Evolutionary conservation across 1,139 yeast species (phyloP).

Genomic region (Geotrichum klebahnii): DNA sequence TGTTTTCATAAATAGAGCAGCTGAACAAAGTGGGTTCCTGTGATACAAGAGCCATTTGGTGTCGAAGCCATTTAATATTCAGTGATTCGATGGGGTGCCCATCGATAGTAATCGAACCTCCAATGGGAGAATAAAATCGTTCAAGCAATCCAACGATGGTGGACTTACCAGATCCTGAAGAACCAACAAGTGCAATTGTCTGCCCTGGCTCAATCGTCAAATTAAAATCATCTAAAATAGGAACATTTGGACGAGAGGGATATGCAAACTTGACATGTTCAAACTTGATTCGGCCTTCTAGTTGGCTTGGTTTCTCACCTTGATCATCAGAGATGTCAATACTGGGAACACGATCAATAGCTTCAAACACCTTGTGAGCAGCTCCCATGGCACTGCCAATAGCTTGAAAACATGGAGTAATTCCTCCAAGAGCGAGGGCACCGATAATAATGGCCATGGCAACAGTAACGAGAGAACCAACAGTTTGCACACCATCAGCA

Average conservation of each 20-base stretch:
- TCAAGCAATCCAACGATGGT: slow-evolving; percentile 72
- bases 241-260: slow-evolving; percentile 81
- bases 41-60: slow-evolving; percentile 76
- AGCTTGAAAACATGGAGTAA: slow-evolving; percentile 43
- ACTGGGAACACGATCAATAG: slow-evolving; percentile 42
- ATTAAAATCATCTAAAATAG: slow-evolving; percentile 60
- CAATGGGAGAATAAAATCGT: slow-evolving; percentile 59
- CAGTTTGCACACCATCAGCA: slow-evolving; percentile 36
- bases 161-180: slow-evolving; percentile 89
- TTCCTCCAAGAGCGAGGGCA: slow-evolving; percentile 42
- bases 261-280: slow-evolving; percentile 65
- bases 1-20: slow-evolving; percentile 74
- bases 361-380: slow-evolving; percentile 42
- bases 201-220: slow-evolving; percentile 64
- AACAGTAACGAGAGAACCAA: slow-evolving; percentile 39
- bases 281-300: slow-evolving; percentile 58
- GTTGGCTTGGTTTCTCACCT: slow-evolving; percentile 36
- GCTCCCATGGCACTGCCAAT: slow-evolving; percentile 43
- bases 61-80: slow-evolving; percentile 67
- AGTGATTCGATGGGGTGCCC: slow-evolving; percentile 59
- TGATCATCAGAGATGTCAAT: slow-evolving; percentile 37
- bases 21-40: slow-evolving; percentile 83
- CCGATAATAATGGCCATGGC: slow-evolving; percentile 44
- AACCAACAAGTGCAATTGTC: slow-evolving; percentile 84
- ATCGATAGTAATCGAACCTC: slow-evolving; percentile 65